Evolutionary conservation across 2,329 filamentous ascomycete genomes (phyloP).

Genomic region (Drechslerella dactyloides): DNA sequence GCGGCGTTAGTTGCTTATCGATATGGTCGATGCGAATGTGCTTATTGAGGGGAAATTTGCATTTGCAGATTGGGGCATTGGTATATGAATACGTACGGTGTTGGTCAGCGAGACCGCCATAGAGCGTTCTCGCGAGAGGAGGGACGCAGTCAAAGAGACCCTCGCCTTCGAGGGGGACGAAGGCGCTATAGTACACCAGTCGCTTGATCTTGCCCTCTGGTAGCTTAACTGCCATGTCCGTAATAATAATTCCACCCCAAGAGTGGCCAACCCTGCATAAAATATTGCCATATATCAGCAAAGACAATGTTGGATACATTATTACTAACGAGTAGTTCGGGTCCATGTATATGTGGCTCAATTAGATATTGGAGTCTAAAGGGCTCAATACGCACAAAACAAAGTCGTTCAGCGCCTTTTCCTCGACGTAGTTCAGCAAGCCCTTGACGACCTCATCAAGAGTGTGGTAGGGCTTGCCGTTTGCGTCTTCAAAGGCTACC

Average conservation of each 20-base stretch:
- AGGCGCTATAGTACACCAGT: constrained; percentile 37
- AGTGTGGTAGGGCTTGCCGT: constrained; percentile 19
- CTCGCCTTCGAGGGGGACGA: constrained; percentile 26
- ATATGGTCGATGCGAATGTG: too few relatives aligned
- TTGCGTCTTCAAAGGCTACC: constrained; percentile 11
- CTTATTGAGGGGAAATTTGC: too few relatives aligned
- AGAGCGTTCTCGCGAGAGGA: constrained; percentile 14
- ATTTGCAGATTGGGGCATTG: too few relatives aligned
- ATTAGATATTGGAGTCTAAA: neutral
- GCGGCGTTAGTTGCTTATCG: too few relatives aligned
- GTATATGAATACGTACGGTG: constrained; percentile 11
- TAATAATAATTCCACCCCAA: constrained; percentile 37
- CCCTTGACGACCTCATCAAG: constrained; percentile 18
- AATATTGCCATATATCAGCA: neutral
- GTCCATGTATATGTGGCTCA: too few relatives aligned
- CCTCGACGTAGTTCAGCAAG: constrained; percentile 28
- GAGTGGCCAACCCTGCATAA: constrained; percentile 48
- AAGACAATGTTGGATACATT: neutral
- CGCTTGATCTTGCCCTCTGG: constrained; percentile 35
- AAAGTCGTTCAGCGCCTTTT: constrained; percentile 25
- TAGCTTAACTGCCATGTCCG: constrained; percentile 26
- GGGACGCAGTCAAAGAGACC: constrained; percentile 19
- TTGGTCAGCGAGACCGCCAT: constrained; percentile 9
- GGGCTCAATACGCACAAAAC: constrained; percentile 18
- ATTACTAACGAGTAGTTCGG: too few relatives aligned